Evolutionary conservation across 768 basidiomycete genomes (phyloP).

Genomic region (Tulasnella sp.): DNA sequence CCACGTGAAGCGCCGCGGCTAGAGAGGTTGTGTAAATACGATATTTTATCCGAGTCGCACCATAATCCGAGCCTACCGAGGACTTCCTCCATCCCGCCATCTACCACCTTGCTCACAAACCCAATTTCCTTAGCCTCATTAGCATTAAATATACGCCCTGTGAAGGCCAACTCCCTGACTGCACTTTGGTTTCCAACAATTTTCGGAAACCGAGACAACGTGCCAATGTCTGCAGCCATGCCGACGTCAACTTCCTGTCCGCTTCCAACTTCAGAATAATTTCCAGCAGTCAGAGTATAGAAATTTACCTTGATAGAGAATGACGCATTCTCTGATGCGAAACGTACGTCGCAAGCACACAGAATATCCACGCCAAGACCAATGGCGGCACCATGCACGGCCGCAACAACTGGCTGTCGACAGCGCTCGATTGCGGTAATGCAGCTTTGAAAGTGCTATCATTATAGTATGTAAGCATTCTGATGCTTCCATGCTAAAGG

Average conservation of each 20-base stretch:
- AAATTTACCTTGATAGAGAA: constrained; percentile 69
- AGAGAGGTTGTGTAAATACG: not conserved
- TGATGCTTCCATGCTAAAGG: constrained; percentile 29
- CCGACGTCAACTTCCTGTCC: constrained; percentile 79
- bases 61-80: constrained; percentile 36
- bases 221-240: constrained; percentile 82
- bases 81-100: constrained; percentile 64
- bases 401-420: constrained; percentile 76
- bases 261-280: not conserved
- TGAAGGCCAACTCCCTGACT: constrained; percentile 70
- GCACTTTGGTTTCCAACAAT: constrained; percentile 70
- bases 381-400: constrained; percentile 67
- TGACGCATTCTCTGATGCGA: constrained; percentile 54
- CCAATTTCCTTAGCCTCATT: constrained; percentile 65
- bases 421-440: constrained; percentile 65
- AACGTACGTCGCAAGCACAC: constrained; percentile 72
- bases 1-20: constrained; percentile 60
- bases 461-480: constrained; percentile 15
- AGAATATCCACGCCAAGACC: constrained; percentile 79
- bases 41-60: not conserved
- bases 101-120: constrained; percentile 65
- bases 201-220: constrained; percentile 76
- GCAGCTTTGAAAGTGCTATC: constrained; percentile 58
- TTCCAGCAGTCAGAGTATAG: not conserved
- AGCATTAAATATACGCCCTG: constrained; percentile 64